Conservation (phyloP, 2,329 filamentous ascomycete species). For the Exophiala mesophila region DNA sequence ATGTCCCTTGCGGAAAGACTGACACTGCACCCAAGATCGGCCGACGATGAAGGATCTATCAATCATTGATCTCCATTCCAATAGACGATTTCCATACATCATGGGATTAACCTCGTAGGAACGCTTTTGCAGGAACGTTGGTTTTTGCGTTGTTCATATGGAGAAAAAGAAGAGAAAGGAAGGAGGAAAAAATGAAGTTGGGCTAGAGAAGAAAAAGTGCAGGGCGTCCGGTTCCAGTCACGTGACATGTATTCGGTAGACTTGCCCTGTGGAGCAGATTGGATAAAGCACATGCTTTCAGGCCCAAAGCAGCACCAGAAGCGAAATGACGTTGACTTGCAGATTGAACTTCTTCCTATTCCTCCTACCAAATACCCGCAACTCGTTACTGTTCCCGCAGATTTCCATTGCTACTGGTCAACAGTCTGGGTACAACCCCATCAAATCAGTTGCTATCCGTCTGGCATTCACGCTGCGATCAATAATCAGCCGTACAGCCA, state of each 20-base stretch:
- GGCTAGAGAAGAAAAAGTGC: too few relatives aligned
- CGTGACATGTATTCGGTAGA: too few relatives aligned
- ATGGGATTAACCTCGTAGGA: conserved; percentile 30
- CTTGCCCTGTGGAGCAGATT: too few relatives aligned
- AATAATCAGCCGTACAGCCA: too few relatives aligned
- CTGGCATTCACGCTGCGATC: too few relatives aligned
- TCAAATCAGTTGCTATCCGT: too few relatives aligned
- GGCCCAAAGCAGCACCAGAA: background rate
- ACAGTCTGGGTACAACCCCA: too few relatives aligned
- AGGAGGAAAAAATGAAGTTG: conserved; percentile 6
- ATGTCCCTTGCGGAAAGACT: conserved; percentile 20
- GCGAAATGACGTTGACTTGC: conserved; percentile 10
- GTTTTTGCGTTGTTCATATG: conserved; percentile 30
- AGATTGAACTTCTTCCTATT: too few relatives aligned
- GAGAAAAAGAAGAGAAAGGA: conserved; percentile 16
- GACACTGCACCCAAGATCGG: conserved; percentile 31
- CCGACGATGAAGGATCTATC: conserved; percentile 8
- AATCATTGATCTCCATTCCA: conserved; percentile 28
- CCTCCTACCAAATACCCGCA: too few relatives aligned
- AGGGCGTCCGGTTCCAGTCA: too few relatives aligned
- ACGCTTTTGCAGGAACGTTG: conserved; percentile 30
- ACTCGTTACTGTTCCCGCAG: too few relatives aligned
- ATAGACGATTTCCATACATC: conserved; percentile 31
- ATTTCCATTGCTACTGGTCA: too few relatives aligned
- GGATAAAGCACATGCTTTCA: background rate